phyloP scores from a whole-genome alignment of 2,329 filamentous ascomycete genomes.

The Neophaeococcomyces aloes region DNA sequence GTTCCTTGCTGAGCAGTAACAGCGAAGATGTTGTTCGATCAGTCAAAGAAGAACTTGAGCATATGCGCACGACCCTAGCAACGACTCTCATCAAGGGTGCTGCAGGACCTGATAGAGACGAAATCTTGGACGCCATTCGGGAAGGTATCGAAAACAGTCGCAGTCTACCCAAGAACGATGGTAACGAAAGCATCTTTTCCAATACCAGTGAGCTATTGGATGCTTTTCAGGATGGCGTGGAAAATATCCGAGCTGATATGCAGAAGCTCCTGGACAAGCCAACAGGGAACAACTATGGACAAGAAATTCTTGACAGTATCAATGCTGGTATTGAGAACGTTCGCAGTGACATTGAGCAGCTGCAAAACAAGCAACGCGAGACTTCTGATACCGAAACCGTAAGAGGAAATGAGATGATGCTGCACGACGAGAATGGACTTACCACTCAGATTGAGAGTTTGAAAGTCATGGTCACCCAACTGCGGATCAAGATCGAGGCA shows the following conservation, averaged over 20 bases:
- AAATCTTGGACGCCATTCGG: conserved; percentile 48
- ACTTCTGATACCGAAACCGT: conserved; percentile 42
- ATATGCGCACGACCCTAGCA: conserved; percentile 48
- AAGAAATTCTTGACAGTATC: conserved; percentile 80
- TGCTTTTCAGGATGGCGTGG: conserved; percentile 58
- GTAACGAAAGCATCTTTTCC: conserved; percentile 44
- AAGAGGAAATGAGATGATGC: conserved; percentile 46
- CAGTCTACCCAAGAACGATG: conserved; percentile 43
- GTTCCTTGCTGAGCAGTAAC: conserved; percentile 27
- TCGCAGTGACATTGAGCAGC: conserved; percentile 63
- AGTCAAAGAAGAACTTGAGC: conserved; percentile 51
- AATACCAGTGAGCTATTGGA: conserved; percentile 51
- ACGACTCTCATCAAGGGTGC: conserved; percentile 39
- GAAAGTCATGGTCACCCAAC: conserved; percentile 69
- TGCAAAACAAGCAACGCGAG: conserved; percentile 49
- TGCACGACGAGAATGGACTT: conserved; percentile 45
- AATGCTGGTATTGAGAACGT: conserved; percentile 70
- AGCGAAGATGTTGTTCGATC: conserved; percentile 38
- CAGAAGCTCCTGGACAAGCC: conserved; percentile 66
- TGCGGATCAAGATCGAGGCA: conserved; percentile 73
- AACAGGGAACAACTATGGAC: conserved; percentile 68
- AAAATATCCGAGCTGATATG: conserved; percentile 64
- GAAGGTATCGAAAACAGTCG: conserved; percentile 45
- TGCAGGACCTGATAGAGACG: conserved; percentile 45
- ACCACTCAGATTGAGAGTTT: conserved; percentile 73